Base-by-base conservation (phyloP, 176 grass and related monocot species). In the Otatea glauca region DNA sequence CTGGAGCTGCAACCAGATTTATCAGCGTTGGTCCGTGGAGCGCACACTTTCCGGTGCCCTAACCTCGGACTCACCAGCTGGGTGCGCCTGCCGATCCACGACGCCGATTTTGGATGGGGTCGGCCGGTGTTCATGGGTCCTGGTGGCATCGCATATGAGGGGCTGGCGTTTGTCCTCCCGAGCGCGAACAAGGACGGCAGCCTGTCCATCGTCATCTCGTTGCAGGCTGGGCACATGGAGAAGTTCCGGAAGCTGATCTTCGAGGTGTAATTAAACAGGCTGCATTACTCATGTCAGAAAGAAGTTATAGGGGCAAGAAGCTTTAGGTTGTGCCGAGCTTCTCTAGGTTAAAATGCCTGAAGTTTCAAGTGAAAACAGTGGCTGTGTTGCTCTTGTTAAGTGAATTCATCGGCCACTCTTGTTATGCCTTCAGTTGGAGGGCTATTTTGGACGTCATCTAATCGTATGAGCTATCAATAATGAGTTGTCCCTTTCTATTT, bases 101-200 rank as follows among this genome's bases (percentile, higher is more conserved):
- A 97, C 0, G 90, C 94, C 0, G 90, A 97, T 75, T 97, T 97
- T 0, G 94, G 92, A 43, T 97, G 94, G 94, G 94, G 94, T 0
- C 77, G 90, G 4, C 94, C 94, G 1, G 88, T 97, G 65, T 97
- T 93, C 87, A 97, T 97, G 95, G 95, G 95, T 2, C 95, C 95
- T 4, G 95, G 92, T 1, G 90, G 90, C 37, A 93, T 97, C 9
- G 89, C 92, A 1, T 94, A 97, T 0, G 95, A 97, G 72, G 95
- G 95, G 16, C 75, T 93, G 51, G 92, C 91, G 2, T 97, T 94
- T 23, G 87, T 97, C 74, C 73, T 97, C 37, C 95, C 95, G 27
- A 97, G 89, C 23, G 69, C 92, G 0, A 88, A 38, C 66, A 87
- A 77, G 11, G 92, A 94, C 5, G 91, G 92, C 8, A 91, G 91